Percentiles rank a stretch among this genome's conserved stretches.
Evolutionary conservation across 2,329 filamentous ascomycete genomes (phyloP).

Genomic region (Exophiala dermatitidis): DNA sequence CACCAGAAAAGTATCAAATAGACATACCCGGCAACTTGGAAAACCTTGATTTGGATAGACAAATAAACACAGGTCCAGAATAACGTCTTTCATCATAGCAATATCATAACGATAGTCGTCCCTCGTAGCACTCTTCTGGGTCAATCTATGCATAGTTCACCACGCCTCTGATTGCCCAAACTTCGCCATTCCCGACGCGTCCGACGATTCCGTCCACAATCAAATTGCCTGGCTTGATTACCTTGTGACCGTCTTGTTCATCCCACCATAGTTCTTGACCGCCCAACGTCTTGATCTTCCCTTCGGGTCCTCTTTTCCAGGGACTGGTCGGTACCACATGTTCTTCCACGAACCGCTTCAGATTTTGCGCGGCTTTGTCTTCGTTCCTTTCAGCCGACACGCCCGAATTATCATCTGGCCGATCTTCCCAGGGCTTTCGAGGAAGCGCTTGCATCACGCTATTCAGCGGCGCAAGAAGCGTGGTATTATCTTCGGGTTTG

Average conservation of each 20-base stretch:
- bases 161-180: constrained; percentile 66
- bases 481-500: constrained; percentile 61
- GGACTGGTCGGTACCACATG: constrained; percentile 71
- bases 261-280: constrained; percentile 80
- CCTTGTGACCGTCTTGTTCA: constrained; percentile 53
- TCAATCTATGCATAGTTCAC: constrained; percentile 44
- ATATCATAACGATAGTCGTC: background rate
- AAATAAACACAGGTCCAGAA: background rate
- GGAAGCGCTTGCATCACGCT: constrained; percentile 68
- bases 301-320: constrained; percentile 59
- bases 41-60: background rate
- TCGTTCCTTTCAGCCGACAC: constrained; percentile 54
- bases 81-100: background rate
- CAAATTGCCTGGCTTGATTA: constrained; percentile 62
- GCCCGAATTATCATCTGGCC: constrained; percentile 20
- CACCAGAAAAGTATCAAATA: constrained; percentile 11
- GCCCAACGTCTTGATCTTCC: constrained; percentile 60
- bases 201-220: constrained; percentile 68
- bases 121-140: background rate
- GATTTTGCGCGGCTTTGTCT: constrained; percentile 67
- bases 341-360: constrained; percentile 74
- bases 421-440: constrained; percentile 72
- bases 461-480: constrained; percentile 82
- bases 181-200: constrained; percentile 77
- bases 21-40: background rate